phyloP scores from a whole-genome alignment of 768 basidiomycete species.

The Psilocybe cyanescens region DNA sequence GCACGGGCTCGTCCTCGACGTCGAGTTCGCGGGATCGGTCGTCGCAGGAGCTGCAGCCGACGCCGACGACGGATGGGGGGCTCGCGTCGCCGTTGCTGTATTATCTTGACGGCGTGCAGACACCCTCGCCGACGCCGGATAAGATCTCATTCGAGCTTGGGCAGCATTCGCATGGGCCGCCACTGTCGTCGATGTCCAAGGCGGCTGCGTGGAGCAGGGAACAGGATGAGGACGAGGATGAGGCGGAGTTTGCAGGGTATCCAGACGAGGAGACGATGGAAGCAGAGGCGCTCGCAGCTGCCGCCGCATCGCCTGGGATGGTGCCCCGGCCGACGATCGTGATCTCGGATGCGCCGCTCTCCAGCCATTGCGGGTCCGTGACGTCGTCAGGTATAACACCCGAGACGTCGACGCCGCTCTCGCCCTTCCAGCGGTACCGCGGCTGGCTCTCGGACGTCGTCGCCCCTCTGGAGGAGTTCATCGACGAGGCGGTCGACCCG shows the following conservation, averaged over 20 bases:
- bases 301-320: not conserved
- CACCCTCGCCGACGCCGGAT: slow-evolving; percentile 26
- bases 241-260: slow-evolving; percentile 21
- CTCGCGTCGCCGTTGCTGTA: slow-evolving; percentile 35
- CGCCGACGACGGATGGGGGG: slow-evolving; percentile 39
- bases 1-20: slow-evolving; percentile 34
- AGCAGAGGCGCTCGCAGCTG: slow-evolving; percentile 19
- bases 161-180: not conserved
- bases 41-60: slow-evolving; percentile 34
- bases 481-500: slow-evolving; percentile 66
- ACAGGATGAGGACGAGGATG: slow-evolving; percentile 22
- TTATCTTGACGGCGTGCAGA: slow-evolving; percentile 36
- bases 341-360: slow-evolving; percentile 23
- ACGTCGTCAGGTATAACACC: slow-evolving; percentile 16
- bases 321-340: slow-evolving; percentile 35
- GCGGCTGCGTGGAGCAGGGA: not conserved
- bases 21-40: slow-evolving; percentile 44
- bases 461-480: slow-evolving; percentile 61
- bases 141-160: slow-evolving; percentile 18
- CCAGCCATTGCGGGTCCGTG: slow-evolving; percentile 21
- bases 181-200: not conserved
- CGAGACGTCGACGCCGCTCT: slow-evolving; percentile 36
- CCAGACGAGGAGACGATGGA: slow-evolving; percentile 32
- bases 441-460: slow-evolving; percentile 69
- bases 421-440: slow-evolving; percentile 55